Percentiles rank a stretch among this genome's conserved stretches.
phyloP scores from a whole-genome alignment of 2,329 filamentous ascomycete species.

The Colletotrichum limetticola region DNA sequence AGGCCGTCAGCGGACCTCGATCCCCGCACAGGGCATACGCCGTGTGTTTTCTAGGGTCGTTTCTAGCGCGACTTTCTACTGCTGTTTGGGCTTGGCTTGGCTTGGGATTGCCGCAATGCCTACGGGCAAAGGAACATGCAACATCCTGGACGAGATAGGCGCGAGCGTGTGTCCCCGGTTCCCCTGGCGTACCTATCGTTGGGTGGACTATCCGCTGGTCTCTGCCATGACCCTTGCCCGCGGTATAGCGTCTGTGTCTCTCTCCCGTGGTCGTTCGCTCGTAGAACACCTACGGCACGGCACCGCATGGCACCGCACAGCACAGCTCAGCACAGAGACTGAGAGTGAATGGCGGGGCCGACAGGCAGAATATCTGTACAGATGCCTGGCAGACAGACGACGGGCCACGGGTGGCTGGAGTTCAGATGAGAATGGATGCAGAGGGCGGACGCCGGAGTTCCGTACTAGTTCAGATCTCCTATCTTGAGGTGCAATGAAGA shows the following conservation, averaged over 20 bases:
- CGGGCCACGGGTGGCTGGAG: not conserved
- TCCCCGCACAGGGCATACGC: slow-evolving; percentile 28
- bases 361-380: not conserved
- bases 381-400: not conserved
- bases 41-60: slow-evolving; percentile 32
- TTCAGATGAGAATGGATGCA: slow-evolving; percentile 12
- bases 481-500: not conserved
- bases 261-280: not conserved
- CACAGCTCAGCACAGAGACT: not conserved
- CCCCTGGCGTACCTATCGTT: slow-evolving; percentile 17
- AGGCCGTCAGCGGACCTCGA: slow-evolving; percentile 31
- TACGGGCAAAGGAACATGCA: not conserved
- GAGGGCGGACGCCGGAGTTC: slow-evolving; percentile 8
- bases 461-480: slow-evolving; percentile 6
- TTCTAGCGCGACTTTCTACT: slow-evolving; percentile 21
- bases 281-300: not conserved
- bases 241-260: slow-evolving; percentile 10
- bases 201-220: slow-evolving; percentile 21
- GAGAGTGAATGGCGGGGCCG: not conserved
- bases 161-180: not conserved
- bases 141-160: slow-evolving; percentile 10
- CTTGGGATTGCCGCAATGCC: slow-evolving; percentile 6
- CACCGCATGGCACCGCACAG: not conserved
- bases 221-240: slow-evolving; percentile 13
- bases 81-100: slow-evolving; percentile 24